Percentiles rank a stretch among this genome's conserved stretches.
phyloP scores from a whole-genome alignment of 192 early-diverging fungal genomes.

The Lunasporangiospora selenospora region DNA sequence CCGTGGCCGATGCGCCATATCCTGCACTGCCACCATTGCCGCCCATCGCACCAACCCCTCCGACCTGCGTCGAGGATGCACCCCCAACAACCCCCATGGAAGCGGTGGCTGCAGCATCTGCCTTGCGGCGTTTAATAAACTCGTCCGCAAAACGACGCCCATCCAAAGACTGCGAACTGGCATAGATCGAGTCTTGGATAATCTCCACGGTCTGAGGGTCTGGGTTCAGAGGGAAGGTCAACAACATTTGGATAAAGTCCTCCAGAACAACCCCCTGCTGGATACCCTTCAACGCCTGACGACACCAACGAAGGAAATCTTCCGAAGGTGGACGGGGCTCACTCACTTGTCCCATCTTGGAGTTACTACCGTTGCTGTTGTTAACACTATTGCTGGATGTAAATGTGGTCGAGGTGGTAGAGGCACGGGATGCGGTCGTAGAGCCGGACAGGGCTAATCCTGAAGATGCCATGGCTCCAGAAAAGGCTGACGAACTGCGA shows the following conservation, averaged over 20 bases:
- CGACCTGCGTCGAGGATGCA: too few relatives aligned
- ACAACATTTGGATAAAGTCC: conserved; percentile 73
- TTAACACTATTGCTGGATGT: too few relatives aligned
- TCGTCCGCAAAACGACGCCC: conserved; percentile 75
- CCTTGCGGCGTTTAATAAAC: conserved; percentile 72
- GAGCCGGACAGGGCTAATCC: background rate
- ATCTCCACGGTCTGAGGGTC: conserved; percentile 65
- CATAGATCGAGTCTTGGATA: conserved; percentile 72
- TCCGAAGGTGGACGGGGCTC: conserved; percentile 50
- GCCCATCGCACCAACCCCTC: conserved; percentile 19
- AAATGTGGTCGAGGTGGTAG: background rate
- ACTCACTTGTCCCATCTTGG: conserved; percentile 2
- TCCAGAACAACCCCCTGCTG: too few relatives aligned
- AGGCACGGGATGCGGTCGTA: background rate
- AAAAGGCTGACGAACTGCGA: too few relatives aligned
- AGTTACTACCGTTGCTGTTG: background rate
- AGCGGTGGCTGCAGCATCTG: conserved; percentile 54
- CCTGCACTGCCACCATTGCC: conserved; percentile 16
- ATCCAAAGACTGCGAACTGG: conserved; percentile 66
- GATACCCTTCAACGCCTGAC: conserved; percentile 58
- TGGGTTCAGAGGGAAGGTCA: conserved; percentile 68
- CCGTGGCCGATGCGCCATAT: conserved; percentile 1
- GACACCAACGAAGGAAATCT: conserved; percentile 72
- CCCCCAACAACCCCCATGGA: conserved; percentile 11
- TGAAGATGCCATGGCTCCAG: too few relatives aligned